Conservation (phyloP, 2,329 filamentous ascomycete genomes). For the Fusarium liriodendri region DNA sequence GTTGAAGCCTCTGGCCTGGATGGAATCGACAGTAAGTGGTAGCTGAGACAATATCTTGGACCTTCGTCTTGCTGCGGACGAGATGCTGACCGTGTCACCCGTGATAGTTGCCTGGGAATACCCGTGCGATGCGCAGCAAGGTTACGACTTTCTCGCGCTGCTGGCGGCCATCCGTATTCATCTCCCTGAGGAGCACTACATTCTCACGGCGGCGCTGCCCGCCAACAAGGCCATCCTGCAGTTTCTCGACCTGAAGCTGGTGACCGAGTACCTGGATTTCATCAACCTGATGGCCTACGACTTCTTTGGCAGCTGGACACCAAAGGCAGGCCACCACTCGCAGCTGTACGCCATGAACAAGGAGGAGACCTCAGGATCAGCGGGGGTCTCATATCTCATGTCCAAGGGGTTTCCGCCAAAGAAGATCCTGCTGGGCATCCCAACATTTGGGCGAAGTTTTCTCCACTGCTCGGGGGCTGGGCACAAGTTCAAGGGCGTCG, state of each 20-base stretch:
- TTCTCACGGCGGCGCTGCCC: slow-evolving; percentile 79
- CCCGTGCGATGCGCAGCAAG: slow-evolving; percentile 73
- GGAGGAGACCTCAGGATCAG: slow-evolving; percentile 73
- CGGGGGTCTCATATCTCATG: slow-evolving; percentile 73
- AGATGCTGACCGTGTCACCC: slow-evolving; percentile 19
- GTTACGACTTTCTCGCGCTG: slow-evolving; percentile 76
- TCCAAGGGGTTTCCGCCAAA: slow-evolving; percentile 73
- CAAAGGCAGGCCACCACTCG: slow-evolving; percentile 77
- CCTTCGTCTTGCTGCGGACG: neutral
- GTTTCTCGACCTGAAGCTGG: slow-evolving; percentile 73
- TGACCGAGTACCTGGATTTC: slow-evolving; percentile 75
- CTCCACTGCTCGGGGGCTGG: slow-evolving; percentile 73
- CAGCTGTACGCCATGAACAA: slow-evolving; percentile 75
- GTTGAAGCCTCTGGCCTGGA: slow-evolving; percentile 74
- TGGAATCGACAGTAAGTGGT: slow-evolving; percentile 74
- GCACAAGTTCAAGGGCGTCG: slow-evolving; percentile 66
- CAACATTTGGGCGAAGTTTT: slow-evolving; percentile 81
- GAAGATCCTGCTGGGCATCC: slow-evolving; percentile 81
- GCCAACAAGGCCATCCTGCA: slow-evolving; percentile 73
- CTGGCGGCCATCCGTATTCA: slow-evolving; percentile 73
- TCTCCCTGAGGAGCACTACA: slow-evolving; percentile 75
- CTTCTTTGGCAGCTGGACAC: slow-evolving; percentile 78
- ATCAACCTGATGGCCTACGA: slow-evolving; percentile 87
- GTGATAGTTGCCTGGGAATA: slow-evolving; percentile 83
- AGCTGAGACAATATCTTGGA: neutral